Conservation (phyloP, 108 stramenopile genomes). For the Cyclostephanos invisitatus region DNA sequence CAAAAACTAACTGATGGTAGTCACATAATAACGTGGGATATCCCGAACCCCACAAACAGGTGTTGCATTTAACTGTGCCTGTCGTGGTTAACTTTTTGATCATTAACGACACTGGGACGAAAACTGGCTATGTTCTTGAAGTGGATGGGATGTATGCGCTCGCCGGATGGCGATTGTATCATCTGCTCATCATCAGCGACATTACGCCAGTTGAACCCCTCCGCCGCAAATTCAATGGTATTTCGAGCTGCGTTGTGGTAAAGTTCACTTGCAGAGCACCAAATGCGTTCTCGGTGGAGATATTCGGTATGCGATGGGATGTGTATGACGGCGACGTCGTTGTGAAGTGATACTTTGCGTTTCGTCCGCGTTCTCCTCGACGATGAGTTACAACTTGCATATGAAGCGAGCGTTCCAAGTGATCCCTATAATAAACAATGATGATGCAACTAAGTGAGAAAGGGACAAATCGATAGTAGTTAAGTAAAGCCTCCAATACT, state of each 20-base stretch:
- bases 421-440: constrained; percentile 20
- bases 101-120: neutral
- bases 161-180: constrained; percentile 75
- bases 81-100: neutral
- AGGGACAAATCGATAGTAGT: neutral
- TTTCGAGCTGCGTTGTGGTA: constrained; percentile 85
- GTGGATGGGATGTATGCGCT: constrained; percentile 86
- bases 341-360: constrained; percentile 47
- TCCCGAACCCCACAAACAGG: neutral
- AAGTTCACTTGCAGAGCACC: constrained; percentile 79
- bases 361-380: constrained; percentile 36
- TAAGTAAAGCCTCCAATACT: neutral
- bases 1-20: neutral
- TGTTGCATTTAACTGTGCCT: neutral
- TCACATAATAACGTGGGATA: neutral
- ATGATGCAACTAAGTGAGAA: neutral
- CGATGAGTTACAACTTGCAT: constrained; percentile 27
- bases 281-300: constrained; percentile 74
- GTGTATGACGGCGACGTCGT: constrained; percentile 78
- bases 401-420: constrained; percentile 30
- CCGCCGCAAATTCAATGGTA: constrained; percentile 78
- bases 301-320: constrained; percentile 86
- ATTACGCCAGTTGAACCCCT: constrained; percentile 86
- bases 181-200: constrained; percentile 89
- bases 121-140: constrained; percentile 24